A percentile compares a stretch with the other conserved stretches of the same genome.
phyloP scores from a whole-genome alignment of 2,329 filamentous ascomycete species.

The Cercospora sojina region DNA sequence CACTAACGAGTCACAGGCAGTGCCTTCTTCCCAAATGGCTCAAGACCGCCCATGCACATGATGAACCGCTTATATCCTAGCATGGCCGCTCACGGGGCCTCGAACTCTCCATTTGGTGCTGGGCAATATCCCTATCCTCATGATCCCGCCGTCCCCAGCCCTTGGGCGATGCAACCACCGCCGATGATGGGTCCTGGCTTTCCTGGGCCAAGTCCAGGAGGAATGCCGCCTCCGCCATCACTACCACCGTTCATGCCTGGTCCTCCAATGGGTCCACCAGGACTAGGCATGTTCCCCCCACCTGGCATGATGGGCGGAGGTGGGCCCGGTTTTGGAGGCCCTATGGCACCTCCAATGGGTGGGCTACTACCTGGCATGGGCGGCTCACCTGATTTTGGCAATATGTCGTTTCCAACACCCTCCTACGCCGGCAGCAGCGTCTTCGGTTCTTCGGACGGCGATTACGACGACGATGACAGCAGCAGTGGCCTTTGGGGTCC shows the following conservation, averaged over 20 bases:
- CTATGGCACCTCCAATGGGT: not conserved
- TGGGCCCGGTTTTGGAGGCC: not conserved
- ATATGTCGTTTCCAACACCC: not conserved
- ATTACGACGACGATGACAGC: not conserved
- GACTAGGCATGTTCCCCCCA: not conserved
- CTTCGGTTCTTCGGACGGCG: not conserved
- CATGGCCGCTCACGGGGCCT: constrained; percentile 17
- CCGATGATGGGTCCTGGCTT: not conserved
- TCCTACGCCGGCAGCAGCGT: not conserved
- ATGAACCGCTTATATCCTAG: constrained; percentile 23
- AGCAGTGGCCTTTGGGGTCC: constrained; percentile 10
- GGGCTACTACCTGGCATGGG: not conserved
- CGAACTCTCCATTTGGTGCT: constrained; percentile 17
- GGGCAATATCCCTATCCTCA: constrained; percentile 24
- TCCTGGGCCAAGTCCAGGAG: not conserved
- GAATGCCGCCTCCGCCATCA: not conserved
- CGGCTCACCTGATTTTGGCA: not conserved
- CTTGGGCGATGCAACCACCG: not conserved
- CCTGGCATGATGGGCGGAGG: not conserved
- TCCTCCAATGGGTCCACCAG: not conserved
- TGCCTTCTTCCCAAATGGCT: constrained; percentile 17
- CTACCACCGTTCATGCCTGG: not conserved
- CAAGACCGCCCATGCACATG: constrained; percentile 20
- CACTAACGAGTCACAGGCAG: constrained; percentile 12
- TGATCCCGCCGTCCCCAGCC: constrained; percentile 13